These are phyloP conservation scores for Leptographium wingfieldii DNA, from an alignment of 2,329 filamentous ascomycete species.

Conservation along the genomic window DNA sequence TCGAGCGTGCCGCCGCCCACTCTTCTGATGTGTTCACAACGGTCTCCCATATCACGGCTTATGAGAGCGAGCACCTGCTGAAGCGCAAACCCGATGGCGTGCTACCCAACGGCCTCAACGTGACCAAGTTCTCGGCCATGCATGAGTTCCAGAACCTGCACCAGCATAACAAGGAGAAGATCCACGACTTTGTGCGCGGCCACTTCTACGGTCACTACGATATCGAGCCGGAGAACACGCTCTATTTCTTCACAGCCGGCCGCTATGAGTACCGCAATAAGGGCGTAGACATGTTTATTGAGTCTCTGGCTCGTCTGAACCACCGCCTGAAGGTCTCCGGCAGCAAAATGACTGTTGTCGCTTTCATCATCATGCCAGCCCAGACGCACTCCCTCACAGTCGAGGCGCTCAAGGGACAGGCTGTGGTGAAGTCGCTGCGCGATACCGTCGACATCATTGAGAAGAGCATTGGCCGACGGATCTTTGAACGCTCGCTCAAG, in stretches of 20 bases:
- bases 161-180: conserved; percentile 93
- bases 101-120: conserved; percentile 89
- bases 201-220: conserved; percentile 99
- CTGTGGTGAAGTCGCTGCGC: conserved; percentile 88
- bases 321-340: conserved; percentile 75
- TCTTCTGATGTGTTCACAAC: conserved; percentile 95
- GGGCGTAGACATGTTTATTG: conserved; percentile 99
- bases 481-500: conserved; percentile 86
- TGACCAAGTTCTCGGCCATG: conserved; percentile 95
- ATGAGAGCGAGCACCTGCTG: conserved; percentile 92
- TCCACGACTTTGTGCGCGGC: conserved; percentile 93
- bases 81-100: conserved; percentile 98
- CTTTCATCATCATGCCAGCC: conserved; percentile 97
- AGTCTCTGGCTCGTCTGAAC: conserved; percentile 87
- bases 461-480: conserved; percentile 77
- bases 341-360: conserved; percentile 88
- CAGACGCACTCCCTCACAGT: conserved; percentile 92
- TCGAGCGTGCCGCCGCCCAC: conserved; percentile 87
- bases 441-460: conserved; percentile 92
- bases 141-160: conserved; percentile 99
- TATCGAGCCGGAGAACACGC: conserved; percentile 89
- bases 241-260: conserved; percentile 95
- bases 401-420: conserved; percentile 90
- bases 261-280: conserved; percentile 98
- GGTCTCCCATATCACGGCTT: conserved; percentile 95